Evolutionary conservation across 257 asterid species (phyloP).

Genomic region (Cinchona pubescens): DNA sequence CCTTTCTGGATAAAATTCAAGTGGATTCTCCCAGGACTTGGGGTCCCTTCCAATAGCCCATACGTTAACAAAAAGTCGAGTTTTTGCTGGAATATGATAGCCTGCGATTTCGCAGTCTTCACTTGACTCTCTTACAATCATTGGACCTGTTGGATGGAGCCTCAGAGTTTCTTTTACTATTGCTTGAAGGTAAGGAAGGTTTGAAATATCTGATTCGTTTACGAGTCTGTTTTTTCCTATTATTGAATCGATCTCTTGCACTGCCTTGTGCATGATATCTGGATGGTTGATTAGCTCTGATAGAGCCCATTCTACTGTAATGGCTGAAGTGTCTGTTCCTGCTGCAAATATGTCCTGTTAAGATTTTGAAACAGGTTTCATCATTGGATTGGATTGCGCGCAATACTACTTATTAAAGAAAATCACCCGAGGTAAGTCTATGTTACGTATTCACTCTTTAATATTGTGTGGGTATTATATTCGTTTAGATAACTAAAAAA

Average conservation of each 20-base stretch:
- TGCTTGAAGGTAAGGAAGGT: constrained; percentile 66
- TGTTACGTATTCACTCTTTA: no score
- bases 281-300: constrained; percentile 77
- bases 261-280: constrained; percentile 40
- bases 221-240: constrained; percentile 41
- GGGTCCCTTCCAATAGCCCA: constrained; percentile 75
- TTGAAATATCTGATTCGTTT: constrained; percentile 58
- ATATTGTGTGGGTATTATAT: no score
- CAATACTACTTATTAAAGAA: neutral
- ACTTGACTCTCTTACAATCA: constrained; percentile 47
- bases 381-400: neutral
- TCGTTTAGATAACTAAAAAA: no score
- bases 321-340: constrained; percentile 79
- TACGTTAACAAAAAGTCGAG: constrained; percentile 56
- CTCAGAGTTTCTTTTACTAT: constrained; percentile 66
- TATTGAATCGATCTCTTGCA: constrained; percentile 47
- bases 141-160: constrained; percentile 76
- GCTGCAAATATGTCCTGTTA: constrained; percentile 76
- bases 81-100: constrained; percentile 46
- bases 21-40: constrained; percentile 55
- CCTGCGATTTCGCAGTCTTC: constrained; percentile 53
- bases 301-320: constrained; percentile 75
- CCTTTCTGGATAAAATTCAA: constrained; percentile 65
- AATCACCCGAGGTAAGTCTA: no score
- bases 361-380: neutral